These are phyloP conservation scores for Fusarium clavum DNA, from an alignment of 2,329 filamentous ascomycete species.

Conservation along the genomic window DNA sequence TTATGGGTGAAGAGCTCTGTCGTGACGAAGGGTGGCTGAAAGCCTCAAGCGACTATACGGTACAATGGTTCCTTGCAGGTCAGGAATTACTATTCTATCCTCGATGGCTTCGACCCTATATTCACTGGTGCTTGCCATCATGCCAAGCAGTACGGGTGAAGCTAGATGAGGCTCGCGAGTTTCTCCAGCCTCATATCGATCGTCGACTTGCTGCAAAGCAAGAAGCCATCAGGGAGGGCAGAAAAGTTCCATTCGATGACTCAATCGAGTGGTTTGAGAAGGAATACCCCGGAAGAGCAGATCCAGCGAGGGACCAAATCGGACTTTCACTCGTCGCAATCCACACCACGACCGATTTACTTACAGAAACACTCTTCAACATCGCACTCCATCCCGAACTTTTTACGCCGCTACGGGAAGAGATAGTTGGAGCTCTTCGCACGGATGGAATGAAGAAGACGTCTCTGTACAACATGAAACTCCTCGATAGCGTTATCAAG, in stretches of 20 bases:
- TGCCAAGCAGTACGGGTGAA: slow-evolving; percentile 49
- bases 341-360: slow-evolving; percentile 60
- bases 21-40: slow-evolving; percentile 60
- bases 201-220: slow-evolving; percentile 51
- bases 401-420: slow-evolving; percentile 55
- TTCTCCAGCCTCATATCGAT: background rate
- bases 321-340: slow-evolving; percentile 60
- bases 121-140: slow-evolving; percentile 57
- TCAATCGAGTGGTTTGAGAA: slow-evolving; percentile 66
- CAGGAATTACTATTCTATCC: slow-evolving; percentile 56
- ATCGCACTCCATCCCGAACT: slow-evolving; percentile 56
- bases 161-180: slow-evolving; percentile 45
- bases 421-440: slow-evolving; percentile 46
- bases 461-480: slow-evolving; percentile 56
- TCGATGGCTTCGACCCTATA: slow-evolving; percentile 56
- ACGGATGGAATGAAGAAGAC: slow-evolving; percentile 57
- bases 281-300: slow-evolving; percentile 50
- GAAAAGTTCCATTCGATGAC: slow-evolving; percentile 47
- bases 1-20: slow-evolving; percentile 55
- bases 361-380: slow-evolving; percentile 31
- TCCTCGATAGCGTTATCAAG: slow-evolving; percentile 62
- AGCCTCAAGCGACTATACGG: slow-evolving; percentile 59
- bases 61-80: slow-evolving; percentile 50
- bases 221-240: background rate
- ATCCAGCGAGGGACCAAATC: slow-evolving; percentile 34